These are phyloP conservation scores for Neocallimastix lanati DNA, from an alignment of 192 early-diverging fungal species.

Conservation along the genomic window DNA sequence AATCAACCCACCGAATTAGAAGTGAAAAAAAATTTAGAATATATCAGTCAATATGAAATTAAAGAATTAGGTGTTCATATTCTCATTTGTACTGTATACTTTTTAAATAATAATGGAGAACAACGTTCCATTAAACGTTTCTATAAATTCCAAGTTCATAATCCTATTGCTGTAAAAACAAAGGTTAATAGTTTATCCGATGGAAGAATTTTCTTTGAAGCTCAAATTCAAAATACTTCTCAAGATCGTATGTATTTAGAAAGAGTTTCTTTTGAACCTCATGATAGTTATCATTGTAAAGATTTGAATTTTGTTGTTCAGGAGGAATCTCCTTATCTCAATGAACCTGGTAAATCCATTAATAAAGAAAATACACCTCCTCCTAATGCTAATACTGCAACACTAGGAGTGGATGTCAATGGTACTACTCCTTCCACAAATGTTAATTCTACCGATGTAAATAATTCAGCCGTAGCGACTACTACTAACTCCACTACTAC, in stretches of 20 bases:
- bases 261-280: constrained; percentile 66
- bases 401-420: no score
- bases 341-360: neutral
- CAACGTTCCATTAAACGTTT: constrained; percentile 65
- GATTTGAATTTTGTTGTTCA: constrained; percentile 39
- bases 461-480: no score
- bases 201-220: constrained; percentile 63
- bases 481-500: no score
- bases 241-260: constrained; percentile 67
- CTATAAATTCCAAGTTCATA: constrained; percentile 91
- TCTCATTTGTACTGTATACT: constrained; percentile 71
- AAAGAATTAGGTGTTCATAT: constrained; percentile 88
- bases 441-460: no score
- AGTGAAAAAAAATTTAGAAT: constrained; percentile 50
- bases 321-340: constrained; percentile 10
- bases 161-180: constrained; percentile 90
- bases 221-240: constrained; percentile 82
- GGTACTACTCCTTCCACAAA: no score
- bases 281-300: constrained; percentile 43
- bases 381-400: neutral
- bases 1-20: constrained; percentile 31
- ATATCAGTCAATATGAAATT: constrained; percentile 77
- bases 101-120: constrained; percentile 34
- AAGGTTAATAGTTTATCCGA: constrained; percentile 69
- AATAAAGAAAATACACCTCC: neutral